Evolutionary conservation across 2,329 filamentous ascomycete genomes (phyloP).

Genomic region (Phialocephala subalpina): DNA sequence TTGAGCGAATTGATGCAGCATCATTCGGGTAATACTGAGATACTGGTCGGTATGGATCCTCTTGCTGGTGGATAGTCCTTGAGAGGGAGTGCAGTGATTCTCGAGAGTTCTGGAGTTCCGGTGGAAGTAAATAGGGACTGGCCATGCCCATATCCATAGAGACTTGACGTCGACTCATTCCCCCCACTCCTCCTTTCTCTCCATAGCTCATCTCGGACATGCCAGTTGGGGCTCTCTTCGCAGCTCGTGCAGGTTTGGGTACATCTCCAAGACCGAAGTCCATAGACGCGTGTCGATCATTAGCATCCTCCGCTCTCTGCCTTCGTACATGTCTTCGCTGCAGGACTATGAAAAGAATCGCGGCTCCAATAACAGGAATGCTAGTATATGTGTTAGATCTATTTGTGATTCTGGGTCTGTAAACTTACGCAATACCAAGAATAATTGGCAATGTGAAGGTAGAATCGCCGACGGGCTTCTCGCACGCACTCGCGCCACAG

Average conservation of each 20-base stretch:
- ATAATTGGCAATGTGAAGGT: slow-evolving; percentile 72
- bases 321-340: slow-evolving; percentile 81
- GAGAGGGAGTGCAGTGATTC: slow-evolving; percentile 90
- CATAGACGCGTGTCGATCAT: slow-evolving; percentile 88
- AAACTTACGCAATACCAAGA: slow-evolving; percentile 74
- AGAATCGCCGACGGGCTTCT: slow-evolving; percentile 63
- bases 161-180: slow-evolving; percentile 58
- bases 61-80: slow-evolving; percentile 73
- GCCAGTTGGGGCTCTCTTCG: slow-evolving; percentile 24
- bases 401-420: neutral
- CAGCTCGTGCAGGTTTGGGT: slow-evolving; percentile 36
- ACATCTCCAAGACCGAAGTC: slow-evolving; percentile 84
- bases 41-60: slow-evolving; percentile 84
- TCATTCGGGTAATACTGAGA: slow-evolving; percentile 65
- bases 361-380: slow-evolving; percentile 75
- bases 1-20: slow-evolving; percentile 62
- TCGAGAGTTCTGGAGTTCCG: slow-evolving; percentile 77
- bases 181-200: slow-evolving; percentile 46
- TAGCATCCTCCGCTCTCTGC: slow-evolving; percentile 77
- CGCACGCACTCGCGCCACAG: slow-evolving; percentile 57
- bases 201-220: slow-evolving; percentile 18
- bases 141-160: slow-evolving; percentile 74
- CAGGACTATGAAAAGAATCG: slow-evolving; percentile 75
- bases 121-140: slow-evolving; percentile 94
- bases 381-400: slow-evolving; percentile 53